Percentiles rank a stretch among this genome's conserved stretches.
Conservation (phyloP, 441 rosid species). For the Croton laevigatus region DNA sequence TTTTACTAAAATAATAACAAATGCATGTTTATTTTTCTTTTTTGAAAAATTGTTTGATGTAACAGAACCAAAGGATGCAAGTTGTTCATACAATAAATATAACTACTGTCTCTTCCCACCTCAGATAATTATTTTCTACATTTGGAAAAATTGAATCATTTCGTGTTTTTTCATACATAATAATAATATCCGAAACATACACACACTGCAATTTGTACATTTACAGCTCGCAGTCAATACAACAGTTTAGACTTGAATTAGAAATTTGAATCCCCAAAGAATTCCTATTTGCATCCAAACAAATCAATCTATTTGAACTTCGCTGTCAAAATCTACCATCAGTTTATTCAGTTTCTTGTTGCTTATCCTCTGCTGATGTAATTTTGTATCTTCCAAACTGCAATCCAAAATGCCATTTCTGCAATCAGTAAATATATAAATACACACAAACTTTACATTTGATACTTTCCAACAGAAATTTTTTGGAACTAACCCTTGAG, state of each 20-base stretch:
- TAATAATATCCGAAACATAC: not conserved
- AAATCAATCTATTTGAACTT: slow-evolving; percentile 3
- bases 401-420: not conserved
- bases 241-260: not conserved
- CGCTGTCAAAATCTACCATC: slow-evolving; percentile 39
- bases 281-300: too few species aligned
- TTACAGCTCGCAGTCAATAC: not conserved
- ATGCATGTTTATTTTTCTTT: too few species aligned
- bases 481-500: slow-evolving; percentile 32
- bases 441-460: not conserved
- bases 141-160: not conserved
- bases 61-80: too few species aligned
- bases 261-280: not conserved
- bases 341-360: slow-evolving; percentile 56
- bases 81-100: too few species aligned
- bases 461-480: not conserved
- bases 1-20: too few species aligned
- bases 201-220: not conserved
- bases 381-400: slow-evolving; percentile 37
- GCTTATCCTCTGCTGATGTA: slow-evolving; percentile 45
- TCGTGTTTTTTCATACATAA: not conserved
- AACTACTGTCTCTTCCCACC: not conserved
- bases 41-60: too few species aligned
- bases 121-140: not conserved
- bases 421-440: too few species aligned